These are phyloP conservation scores for Tricholoma flavovirens DNA, from an alignment of 768 basidiomycete genomes.

Conservation along the genomic window DNA sequence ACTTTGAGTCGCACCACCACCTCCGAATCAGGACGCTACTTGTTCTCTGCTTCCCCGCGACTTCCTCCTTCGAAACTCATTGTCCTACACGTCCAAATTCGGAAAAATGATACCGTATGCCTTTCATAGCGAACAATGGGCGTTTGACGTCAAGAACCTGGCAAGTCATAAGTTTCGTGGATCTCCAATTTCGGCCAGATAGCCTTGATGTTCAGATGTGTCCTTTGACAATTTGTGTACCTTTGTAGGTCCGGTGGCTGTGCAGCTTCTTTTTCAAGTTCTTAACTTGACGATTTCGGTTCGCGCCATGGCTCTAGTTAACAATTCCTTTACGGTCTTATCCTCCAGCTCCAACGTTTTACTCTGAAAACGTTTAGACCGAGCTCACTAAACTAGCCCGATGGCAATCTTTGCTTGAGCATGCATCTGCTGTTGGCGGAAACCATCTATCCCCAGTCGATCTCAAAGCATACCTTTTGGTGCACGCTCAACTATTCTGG, in stretches of 20 bases:
- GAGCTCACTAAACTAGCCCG: not conserved
- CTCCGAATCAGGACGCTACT: not conserved
- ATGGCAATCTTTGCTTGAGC: not conserved
- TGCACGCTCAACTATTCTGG: not conserved
- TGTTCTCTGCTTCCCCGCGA: not conserved
- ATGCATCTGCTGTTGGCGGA: not conserved
- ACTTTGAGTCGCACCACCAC: not conserved
- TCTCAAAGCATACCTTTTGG: not conserved
- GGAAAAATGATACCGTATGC: slow-evolving; percentile 4
- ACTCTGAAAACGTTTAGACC: not conserved
- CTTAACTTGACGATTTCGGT: not conserved
- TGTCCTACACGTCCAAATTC: slow-evolving; percentile 14
- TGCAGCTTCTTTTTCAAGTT: slow-evolving; percentile 21
- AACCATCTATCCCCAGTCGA: not conserved
- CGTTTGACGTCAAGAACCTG: slow-evolving; percentile 6
- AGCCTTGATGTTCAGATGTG: slow-evolving; percentile 5
- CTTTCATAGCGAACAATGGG: slow-evolving; percentile 27
- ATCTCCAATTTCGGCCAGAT: slow-evolving; percentile 11
- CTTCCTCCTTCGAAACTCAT: slow-evolving; percentile 10
- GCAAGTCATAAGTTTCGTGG: slow-evolving; percentile 3
- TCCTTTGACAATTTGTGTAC: slow-evolving; percentile 30
- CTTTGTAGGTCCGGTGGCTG: slow-evolving; percentile 42
- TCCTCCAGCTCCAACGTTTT: not conserved
- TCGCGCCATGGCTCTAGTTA: not conserved
- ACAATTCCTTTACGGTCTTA: not conserved